Conservation (phyloP, 495 filamentous ascomycete species). For the Daldinia bambusicola region DNA sequence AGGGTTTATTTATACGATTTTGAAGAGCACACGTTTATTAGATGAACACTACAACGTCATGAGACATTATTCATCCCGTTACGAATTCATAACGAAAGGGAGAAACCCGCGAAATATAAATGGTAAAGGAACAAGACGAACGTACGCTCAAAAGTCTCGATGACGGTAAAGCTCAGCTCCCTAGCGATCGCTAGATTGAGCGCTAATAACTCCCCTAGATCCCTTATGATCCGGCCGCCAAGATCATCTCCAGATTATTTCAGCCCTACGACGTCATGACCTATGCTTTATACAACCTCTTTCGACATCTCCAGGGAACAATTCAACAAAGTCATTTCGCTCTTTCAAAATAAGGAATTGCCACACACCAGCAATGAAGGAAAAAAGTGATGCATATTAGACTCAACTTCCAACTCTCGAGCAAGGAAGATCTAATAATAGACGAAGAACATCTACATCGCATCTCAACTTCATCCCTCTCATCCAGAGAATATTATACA, state of each 20-base stretch:
- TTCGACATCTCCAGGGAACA: neutral
- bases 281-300: neutral
- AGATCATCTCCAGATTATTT: neutral
- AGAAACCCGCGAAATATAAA: neutral
- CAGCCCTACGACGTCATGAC: slow-evolving; percentile 29
- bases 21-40: neutral
- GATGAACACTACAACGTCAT: neutral
- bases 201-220: neutral
- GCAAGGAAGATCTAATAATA: neutral
- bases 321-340: neutral
- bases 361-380: neutral
- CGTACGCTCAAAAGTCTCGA: neutral
- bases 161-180: slow-evolving; percentile 2
- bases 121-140: neutral
- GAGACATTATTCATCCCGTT: neutral
- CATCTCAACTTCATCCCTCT: neutral
- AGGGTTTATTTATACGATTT: neutral
- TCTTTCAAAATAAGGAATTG: neutral
- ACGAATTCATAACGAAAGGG: neutral
- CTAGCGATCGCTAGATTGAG: slow-evolving; percentile 21
- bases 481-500: neutral
- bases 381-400: neutral
- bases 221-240: neutral
- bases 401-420: neutral
- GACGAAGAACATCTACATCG: neutral